These are phyloP conservation scores for Mucuna pruriens DNA, from an alignment of 306 rosid species.

Conservation along the genomic window DNA sequence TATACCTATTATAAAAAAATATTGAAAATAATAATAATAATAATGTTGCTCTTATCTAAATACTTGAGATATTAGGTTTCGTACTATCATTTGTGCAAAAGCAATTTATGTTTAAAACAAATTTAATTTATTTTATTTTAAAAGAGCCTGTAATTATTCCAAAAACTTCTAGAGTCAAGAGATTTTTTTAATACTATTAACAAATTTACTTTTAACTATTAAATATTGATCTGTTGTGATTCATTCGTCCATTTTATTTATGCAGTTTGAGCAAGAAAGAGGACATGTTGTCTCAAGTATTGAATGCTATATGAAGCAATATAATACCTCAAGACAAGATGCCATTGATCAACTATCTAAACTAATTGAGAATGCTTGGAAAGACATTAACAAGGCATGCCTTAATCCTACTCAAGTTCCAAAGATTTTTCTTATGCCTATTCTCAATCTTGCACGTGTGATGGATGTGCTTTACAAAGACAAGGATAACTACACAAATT, in stretches of 20 bases:
- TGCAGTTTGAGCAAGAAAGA: conserved; percentile 23
- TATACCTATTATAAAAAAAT: too few species aligned
- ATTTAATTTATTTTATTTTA: background rate
- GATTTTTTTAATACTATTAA: background rate
- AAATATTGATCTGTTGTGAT: background rate
- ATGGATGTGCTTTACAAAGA: conserved; percentile 24
- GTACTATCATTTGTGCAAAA: background rate
- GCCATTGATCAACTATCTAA: background rate
- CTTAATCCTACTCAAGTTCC: background rate
- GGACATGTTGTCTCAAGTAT: conserved; percentile 25
- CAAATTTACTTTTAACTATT: background rate
- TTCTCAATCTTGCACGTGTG: conserved; percentile 14
- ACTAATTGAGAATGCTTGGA: conserved; percentile 11
- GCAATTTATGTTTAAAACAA: background rate
- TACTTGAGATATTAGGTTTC: background rate
- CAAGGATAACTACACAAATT: conserved; percentile 16
- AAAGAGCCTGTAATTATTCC: background rate
- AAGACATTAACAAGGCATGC: conserved; percentile 9
- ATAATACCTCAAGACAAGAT: background rate
- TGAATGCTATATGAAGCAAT: conserved; percentile 31
- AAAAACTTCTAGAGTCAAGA: background rate
- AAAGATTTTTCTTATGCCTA: background rate
- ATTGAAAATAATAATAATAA: too few species aligned
- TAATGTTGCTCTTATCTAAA: background rate
- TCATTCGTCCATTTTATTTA: background rate